Base-by-base conservation (phyloP, 129 eudicot genomes). In the Mikania micrantha region DNA sequence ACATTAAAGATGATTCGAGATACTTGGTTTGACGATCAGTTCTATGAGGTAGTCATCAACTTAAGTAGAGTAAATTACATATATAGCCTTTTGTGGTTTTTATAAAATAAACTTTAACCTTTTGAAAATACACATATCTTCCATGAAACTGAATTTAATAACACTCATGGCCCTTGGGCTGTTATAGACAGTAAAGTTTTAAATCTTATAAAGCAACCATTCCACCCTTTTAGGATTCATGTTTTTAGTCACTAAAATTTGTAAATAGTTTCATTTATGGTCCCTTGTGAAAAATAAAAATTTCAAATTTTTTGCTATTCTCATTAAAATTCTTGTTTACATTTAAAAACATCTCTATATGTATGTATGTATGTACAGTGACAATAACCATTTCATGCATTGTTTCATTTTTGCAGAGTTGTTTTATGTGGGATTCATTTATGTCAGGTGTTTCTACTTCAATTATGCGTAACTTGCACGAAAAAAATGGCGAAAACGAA, bases 361-460 rank as follows among this genome's bases (percentile, higher is more conserved):
- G n/a, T n/a, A n/a, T n/a, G n/a, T n/a, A n/a, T n/a, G n/a, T n/a
- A n/a, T 42, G 9, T 15, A 48, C 11, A 9, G n/a, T 4, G 28
- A 34, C 48, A 41, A 35, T 50, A 17, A 62, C 53, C 4, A 32
- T 34, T 47, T 73, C 34, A 60, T 49, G 22, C 21, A 11, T 59
- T 44, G 31, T 21, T 64, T 60, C 17, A 3, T 7, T 64, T 67
- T 67, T 63, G 79, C 95, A 91, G 97, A 91, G 86, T 74, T 87
- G 73, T 73, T 91, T 81, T 63, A 79, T 91, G 93, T 91, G 97
- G 97, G 95, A 91, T 63, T 83, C 97, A 9, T 91, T 91, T 69
- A 67, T 71, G 70, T 60, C 86, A 17, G 93, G 95, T 20, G 80
- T 91, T 66, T 87, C 97, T 29, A 71, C 89, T 73, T 87, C 97